Conservation (phyloP, 2,329 filamentous ascomycete genomes). For the Fusarium sp. region DNA sequence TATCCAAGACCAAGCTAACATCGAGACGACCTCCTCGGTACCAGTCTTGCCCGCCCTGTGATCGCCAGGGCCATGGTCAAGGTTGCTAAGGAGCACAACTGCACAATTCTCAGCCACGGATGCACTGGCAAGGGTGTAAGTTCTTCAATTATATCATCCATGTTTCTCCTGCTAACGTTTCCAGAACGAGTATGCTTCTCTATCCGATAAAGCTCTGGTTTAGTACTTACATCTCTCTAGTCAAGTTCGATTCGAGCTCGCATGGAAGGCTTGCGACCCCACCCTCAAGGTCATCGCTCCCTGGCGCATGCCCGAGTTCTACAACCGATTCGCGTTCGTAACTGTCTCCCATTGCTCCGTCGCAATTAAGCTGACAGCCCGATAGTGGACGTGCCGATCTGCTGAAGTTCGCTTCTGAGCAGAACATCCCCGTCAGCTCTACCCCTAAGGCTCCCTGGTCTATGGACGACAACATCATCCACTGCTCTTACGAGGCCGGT, state of each 20-base stretch:
- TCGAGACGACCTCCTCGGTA: slow-evolving; percentile 54
- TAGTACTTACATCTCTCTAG: slow-evolving; percentile 6
- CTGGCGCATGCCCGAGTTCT: slow-evolving; percentile 77
- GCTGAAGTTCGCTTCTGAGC: slow-evolving; percentile 74
- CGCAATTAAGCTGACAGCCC: neutral
- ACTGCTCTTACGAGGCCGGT: slow-evolving; percentile 33
- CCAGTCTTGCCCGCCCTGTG: slow-evolving; percentile 71
- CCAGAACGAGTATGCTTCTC: slow-evolving; percentile 9
- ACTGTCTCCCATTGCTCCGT: neutral
- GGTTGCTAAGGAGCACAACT: slow-evolving; percentile 52
- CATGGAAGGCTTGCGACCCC: slow-evolving; percentile 61
- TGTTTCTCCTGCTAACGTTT: neutral
- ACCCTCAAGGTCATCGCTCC: slow-evolving; percentile 77
- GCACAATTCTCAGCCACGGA: slow-evolving; percentile 58
- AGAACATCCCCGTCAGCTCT: slow-evolving; percentile 76
- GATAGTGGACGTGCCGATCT: slow-evolving; percentile 60
- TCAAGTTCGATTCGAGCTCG: slow-evolving; percentile 54
- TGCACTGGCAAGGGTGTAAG: slow-evolving; percentile 69
- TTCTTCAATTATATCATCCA: neutral
- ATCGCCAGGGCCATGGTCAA: slow-evolving; percentile 65
- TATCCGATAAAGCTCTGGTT: neutral
- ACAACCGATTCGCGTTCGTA: slow-evolving; percentile 67
- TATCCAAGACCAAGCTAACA: neutral
- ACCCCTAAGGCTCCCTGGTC: slow-evolving; percentile 79
- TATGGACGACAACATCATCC: slow-evolving; percentile 55